Evolutionary conservation across 805 yeast genomes (phyloP), one percentile per base, ranked within the genome.

Genomic region (Candida ulmi): DNA sequence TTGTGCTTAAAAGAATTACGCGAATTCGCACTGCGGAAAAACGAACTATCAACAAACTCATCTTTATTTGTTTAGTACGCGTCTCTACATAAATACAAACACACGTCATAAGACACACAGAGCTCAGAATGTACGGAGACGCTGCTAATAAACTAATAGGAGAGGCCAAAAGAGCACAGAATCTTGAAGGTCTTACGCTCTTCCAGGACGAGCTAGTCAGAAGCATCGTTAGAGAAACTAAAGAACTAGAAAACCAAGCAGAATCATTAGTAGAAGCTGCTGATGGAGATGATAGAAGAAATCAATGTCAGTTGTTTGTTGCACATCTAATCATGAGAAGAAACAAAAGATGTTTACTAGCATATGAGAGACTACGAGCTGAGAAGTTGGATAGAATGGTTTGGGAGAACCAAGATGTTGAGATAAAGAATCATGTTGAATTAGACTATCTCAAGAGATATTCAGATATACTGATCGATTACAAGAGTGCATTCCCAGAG

Each of bases 291-390:
- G 65, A 63, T 51, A 67, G 75, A 44, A 67, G 75, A 30, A 71
- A 74, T 38, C 76, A 79, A 52, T 76, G 85, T 43, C 87, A 79
- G 48, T 62, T 74, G 39, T 54, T 66, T 36, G 63, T 66, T 8
- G 77, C 84, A 7, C 82, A 80, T 46, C 61, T 90, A 21, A 78
- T 88, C 33, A 79, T 88, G 80, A 72, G 93, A 44, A 65, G 98
- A 37, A 90, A 95, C 65, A 95, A 93, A 58, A 66, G 99, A 37
- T 88, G 97, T 58, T 57, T 93, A 28, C 57, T 93, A 37, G 96
- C 95, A 0, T 88, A 93, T 55, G 86, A 90, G 55, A 70, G 72
- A 43, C 70, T 77, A 26, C 66, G 99, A 38, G 78, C 91, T 3
- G 75, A 74, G 33, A 74, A 78, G 42, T 61, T 93, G 32, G 85